Conservation (phyloP, 805 yeast species). For the Pichia gijzeniarum region DNA sequence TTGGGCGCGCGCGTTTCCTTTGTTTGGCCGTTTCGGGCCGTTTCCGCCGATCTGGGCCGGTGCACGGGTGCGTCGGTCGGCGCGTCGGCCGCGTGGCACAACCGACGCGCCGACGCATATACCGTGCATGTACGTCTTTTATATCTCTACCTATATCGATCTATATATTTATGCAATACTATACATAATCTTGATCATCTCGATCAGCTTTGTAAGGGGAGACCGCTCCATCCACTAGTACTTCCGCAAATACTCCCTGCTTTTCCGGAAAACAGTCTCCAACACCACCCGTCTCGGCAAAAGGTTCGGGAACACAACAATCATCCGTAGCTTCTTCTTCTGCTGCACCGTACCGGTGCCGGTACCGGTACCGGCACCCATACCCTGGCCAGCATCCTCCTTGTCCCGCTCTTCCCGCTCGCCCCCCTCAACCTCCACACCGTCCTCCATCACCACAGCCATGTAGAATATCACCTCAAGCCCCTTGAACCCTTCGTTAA, state of each 20-base stretch:
- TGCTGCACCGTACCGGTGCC: neutral
- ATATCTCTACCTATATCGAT: no score
- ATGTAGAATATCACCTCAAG: conserved; percentile 61
- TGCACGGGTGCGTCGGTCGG: no score
- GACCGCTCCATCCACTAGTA: neutral
- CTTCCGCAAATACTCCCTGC: conserved; percentile 4
- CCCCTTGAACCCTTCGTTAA: conserved; percentile 71
- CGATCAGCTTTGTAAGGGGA: no score
- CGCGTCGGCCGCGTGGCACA: no score
- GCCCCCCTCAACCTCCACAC: conserved; percentile 2
- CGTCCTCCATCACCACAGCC: conserved; percentile 46
- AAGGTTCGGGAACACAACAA: conserved; percentile 27
- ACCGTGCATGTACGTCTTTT: no score
- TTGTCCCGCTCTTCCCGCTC: neutral
- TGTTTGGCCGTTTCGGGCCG: no score
- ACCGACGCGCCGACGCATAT: no score
- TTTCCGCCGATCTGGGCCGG: no score
- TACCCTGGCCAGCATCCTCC: neutral
- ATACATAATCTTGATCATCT: no score
- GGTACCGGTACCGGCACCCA: neutral
- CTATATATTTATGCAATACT: no score
- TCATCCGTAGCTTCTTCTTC: neutral
- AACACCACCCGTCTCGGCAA: conserved; percentile 28
- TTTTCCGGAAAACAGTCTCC: conserved; percentile 24
- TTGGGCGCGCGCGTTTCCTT: no score